These are phyloP conservation scores for Suillus lakei DNA, from an alignment of 768 basidiomycete species.

Conservation along the genomic window DNA sequence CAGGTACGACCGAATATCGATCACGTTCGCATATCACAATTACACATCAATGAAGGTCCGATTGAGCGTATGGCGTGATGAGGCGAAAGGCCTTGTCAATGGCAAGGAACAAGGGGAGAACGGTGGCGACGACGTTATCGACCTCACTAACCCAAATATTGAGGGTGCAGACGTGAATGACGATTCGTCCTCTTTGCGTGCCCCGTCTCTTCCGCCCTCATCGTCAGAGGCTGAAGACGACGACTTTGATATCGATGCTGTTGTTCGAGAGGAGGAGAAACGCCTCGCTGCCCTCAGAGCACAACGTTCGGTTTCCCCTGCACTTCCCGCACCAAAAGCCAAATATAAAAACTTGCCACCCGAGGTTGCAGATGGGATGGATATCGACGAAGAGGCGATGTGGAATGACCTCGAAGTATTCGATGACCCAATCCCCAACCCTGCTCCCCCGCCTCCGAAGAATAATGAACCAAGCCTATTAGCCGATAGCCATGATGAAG, in stretches of 20 bases:
- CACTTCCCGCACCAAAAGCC: constrained; percentile 9
- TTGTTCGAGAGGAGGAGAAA: constrained; percentile 51
- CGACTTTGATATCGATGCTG: constrained; percentile 57
- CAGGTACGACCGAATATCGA: constrained; percentile 55
- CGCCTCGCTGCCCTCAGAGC: constrained; percentile 30
- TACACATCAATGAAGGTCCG: constrained; percentile 51
- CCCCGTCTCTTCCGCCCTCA: constrained; percentile 43
- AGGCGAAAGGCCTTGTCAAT: constrained; percentile 52
- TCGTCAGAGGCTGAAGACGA: constrained; percentile 49
- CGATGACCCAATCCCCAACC: constrained; percentile 11
- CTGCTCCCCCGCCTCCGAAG: constrained; percentile 13
- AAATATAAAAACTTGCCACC: constrained; percentile 14
- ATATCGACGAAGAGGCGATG: constrained; percentile 45
- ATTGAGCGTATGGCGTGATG: constrained; percentile 79
- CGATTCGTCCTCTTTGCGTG: constrained; percentile 41
- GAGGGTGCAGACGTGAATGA: constrained; percentile 30
- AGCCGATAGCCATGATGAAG: constrained; percentile 53
- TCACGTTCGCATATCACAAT: constrained; percentile 10
- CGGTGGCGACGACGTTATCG: constrained; percentile 31
- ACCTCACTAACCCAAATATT: constrained; percentile 33
- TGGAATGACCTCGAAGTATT: constrained; percentile 35
- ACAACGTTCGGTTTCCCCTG: constrained; percentile 14
- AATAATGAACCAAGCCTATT: constrained; percentile 4
- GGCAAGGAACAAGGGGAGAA: constrained; percentile 30
- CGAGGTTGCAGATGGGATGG: constrained; percentile 19